Evolutionary conservation across 257 asterid species (phyloP), one percentile per base, ranked within the genome.

Genomic region (Nicotiana attenuata): DNA sequence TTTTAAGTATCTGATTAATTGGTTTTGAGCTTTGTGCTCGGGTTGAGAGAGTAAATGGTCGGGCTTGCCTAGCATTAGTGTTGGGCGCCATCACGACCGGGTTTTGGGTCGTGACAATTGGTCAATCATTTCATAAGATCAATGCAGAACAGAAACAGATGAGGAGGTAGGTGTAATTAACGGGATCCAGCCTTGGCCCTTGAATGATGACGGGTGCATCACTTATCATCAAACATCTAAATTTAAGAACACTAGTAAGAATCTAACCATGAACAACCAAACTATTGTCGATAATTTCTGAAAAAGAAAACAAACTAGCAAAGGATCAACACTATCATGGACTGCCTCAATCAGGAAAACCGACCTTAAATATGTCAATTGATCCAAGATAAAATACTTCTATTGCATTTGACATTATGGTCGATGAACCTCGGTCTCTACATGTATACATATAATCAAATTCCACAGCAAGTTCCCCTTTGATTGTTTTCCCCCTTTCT

Each of bases 121-220:
- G 80, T 50, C 80, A 47, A 14, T 73, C 33, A 73, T 52, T 52
- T 14, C 19, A 52, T 14, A 52, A 14, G 57, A 14, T 52, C 57
- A 14, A 14, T 47, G 61, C 38, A 24, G 60, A 45, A 71, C 38
- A 71, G 56, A 71, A 71, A 71, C 60, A 71, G 22, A 73, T 4
- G 15, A 50, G 45, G 41, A 75, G 45, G 80, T 26, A 75, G 26
- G 63, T 50, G 1, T 7, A 15, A 24, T 15, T 75, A 52, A 75
- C 16, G 45, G 41, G 41, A 50, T 73, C 79, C 79, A 73, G 45
- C 79, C 26, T 73, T 73, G 61, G 63, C 63, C 79, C 41, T 47
- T 24, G 38, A 50, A 15, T 15, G 45, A 22, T 24, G 79, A 15
- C 16, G 10, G 76, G 63, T 73, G 41, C 45, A 47, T 73, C 33